Evolutionary conservation across 257 asterid genomes (phyloP).

Genomic region (Ligustrum vulgare): DNA sequence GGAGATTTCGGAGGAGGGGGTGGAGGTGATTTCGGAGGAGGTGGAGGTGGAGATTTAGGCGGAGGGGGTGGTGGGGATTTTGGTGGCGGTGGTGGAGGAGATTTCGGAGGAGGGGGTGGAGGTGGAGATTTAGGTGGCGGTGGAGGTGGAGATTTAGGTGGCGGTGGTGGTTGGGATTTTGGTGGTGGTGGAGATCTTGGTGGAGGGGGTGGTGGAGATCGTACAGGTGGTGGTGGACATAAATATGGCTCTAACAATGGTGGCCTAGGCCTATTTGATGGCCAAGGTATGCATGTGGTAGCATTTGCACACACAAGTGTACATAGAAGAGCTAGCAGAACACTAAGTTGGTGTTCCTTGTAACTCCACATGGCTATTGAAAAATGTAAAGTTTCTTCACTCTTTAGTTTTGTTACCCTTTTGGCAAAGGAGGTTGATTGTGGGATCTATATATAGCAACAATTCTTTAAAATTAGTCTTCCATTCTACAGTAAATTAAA

Average conservation of each 20-base stretch:
- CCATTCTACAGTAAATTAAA: neutral
- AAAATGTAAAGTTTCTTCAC: neutral
- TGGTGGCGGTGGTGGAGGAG: too few species aligned
- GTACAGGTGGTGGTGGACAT: neutral
- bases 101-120: too few species aligned
- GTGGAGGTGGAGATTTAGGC: too few species aligned
- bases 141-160: neutral
- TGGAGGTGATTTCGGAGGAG: too few species aligned
- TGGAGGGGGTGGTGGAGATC: neutral
- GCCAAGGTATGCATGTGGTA: neutral
- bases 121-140: neutral
- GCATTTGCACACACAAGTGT: neutral
- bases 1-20: too few species aligned
- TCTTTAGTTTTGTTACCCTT: neutral
- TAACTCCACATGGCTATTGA: neutral
- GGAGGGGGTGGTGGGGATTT: too few species aligned
- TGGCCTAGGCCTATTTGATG: neutral
- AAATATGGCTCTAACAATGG: too few species aligned
- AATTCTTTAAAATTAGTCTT: neutral
- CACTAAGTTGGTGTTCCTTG: neutral
- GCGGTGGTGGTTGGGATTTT: too few species aligned
- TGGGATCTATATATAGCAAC: neutral
- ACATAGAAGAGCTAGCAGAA: neutral
- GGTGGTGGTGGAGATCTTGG: neutral
- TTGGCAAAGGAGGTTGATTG: neutral